Evolutionary conservation across 2,329 filamentous ascomycete species (phyloP).

Genomic region (Penicillium palitans): DNA sequence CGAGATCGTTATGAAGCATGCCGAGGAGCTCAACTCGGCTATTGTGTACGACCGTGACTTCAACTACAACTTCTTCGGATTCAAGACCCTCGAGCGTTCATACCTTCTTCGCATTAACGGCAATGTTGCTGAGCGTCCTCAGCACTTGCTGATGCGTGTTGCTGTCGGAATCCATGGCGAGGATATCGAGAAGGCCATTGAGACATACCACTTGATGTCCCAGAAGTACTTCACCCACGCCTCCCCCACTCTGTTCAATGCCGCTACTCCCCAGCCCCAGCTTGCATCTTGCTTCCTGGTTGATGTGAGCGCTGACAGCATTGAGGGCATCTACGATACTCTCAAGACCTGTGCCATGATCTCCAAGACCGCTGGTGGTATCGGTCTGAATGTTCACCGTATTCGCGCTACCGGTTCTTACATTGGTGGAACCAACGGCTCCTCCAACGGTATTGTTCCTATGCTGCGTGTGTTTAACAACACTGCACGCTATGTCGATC

Average conservation of each 20-base stretch:
- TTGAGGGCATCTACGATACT: slow-evolving; percentile 98
- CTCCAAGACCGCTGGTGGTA: slow-evolving; percentile 98
- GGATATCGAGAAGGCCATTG: slow-evolving; percentile 87
- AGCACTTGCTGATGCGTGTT: slow-evolving; percentile 99
- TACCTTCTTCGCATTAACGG: slow-evolving; percentile 94
- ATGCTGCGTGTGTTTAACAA: slow-evolving; percentile 99
- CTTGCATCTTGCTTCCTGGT: slow-evolving; percentile 98
- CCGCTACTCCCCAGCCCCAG: slow-evolving; percentile 90
- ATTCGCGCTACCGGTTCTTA: slow-evolving; percentile 98
- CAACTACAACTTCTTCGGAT: slow-evolving; percentile 99
- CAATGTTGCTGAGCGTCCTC: slow-evolving; percentile 94
- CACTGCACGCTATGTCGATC: slow-evolving; percentile 96
- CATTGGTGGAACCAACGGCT: slow-evolving; percentile 96
- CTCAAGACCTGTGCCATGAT: slow-evolving; percentile 99
- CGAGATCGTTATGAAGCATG: slow-evolving; percentile 91
- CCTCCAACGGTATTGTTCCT: slow-evolving; percentile 93
- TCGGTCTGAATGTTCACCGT: slow-evolving; percentile 92
- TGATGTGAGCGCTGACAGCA: slow-evolving; percentile 99
- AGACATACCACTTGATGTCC: slow-evolving; percentile 99
- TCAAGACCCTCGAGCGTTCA: slow-evolving; percentile 98
- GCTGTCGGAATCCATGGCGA: slow-evolving; percentile 95
- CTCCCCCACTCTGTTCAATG: slow-evolving; percentile 96
- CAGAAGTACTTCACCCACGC: slow-evolving; percentile 98
- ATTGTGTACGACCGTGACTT: slow-evolving; percentile 99
- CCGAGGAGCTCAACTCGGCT: slow-evolving; percentile 95